Conservation (phyloP, 371 early-diverging fungal species). For the Chytridiales sp. region DNA sequence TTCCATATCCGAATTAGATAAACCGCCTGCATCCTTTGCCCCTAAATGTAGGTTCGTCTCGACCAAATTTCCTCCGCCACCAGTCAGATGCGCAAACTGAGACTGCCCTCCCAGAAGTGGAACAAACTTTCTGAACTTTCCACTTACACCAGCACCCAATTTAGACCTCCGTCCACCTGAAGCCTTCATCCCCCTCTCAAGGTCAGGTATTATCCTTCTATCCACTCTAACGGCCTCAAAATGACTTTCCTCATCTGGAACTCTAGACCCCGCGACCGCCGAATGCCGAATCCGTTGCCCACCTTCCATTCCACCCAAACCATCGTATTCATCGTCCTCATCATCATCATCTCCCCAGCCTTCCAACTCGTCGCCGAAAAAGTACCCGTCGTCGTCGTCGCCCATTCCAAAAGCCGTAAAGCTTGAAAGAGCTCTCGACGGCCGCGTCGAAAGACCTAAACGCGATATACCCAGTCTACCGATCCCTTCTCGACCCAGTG, state of each 20-base stretch:
- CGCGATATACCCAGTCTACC: constrained; percentile 29
- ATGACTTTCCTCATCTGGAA: constrained; percentile 30
- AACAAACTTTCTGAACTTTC: constrained; percentile 21
- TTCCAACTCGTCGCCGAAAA: constrained; percentile 11
- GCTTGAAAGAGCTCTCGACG: not conserved
- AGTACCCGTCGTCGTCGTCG: not conserved
- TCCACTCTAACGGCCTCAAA: constrained; percentile 27
- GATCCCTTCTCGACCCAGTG: constrained; percentile 30
- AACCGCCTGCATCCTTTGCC: constrained; percentile 4
- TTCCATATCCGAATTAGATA: not conserved
- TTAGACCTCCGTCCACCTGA: constrained; percentile 20
- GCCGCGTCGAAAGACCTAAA: constrained; percentile 17
- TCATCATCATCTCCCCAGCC: not conserved
- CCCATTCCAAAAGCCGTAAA: constrained; percentile 6
- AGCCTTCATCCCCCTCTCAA: constrained; percentile 27
- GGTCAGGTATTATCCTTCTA: constrained; percentile 22
- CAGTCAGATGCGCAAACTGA: not conserved
- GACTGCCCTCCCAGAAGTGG: not conserved
- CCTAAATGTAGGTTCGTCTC: not conserved
- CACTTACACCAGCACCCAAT: too few species aligned
- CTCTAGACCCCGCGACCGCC: too few species aligned
- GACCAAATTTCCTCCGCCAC: not conserved
- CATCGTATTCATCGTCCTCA: not conserved
- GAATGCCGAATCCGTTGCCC: too few species aligned
- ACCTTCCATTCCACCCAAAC: not conserved